Base-by-base conservation (phyloP, 1,284 basidiomycete species). In the Exobasidium rhododendri region DNA sequence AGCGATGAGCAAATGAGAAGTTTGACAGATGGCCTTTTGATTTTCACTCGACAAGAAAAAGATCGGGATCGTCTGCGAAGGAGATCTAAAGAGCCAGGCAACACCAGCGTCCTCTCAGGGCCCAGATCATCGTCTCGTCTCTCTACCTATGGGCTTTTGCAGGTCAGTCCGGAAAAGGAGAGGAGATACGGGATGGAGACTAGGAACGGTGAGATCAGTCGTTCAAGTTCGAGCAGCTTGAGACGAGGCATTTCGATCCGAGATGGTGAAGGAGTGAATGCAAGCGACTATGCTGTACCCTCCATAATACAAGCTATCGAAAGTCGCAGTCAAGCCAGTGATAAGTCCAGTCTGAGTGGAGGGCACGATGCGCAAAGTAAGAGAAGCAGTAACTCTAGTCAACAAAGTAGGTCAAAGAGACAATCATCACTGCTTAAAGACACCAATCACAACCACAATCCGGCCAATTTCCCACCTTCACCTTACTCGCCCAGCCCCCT, bases 1-100 rank as follows among this genome's bases (percentile, higher is more conserved):
- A 75, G 73, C 49, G 73, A 78, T 58, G 76, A 78, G 26, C 73
- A 78, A 32, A 61, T 78, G 2, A 56, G 76, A 10, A 66, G 55
- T 43, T 56, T 78, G 2, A 71, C 68, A 1, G 75, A 78, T 31
- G 67, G 64, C n/a, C 43, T 78, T 4, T 66, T 78, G 20, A 62
- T 63, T 0, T 52, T 78, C 43, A 61, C 67, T 4, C 56, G 66
- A 4, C 46, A 67, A 50, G 70, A 73, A 6, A 56, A 68, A 2
- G 70, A 70, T 50, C 44, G 70, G 11, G 61, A 66, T 14, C 31
- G 47, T 1, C 30, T 31, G 10, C 58, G 66, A 1, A n/a, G 50
- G 35, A 40, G 35, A n/a, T n/a, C 31, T 7, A 55, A 56, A 7
- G 32, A 49, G 22, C 32, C 10, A 26, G 46, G 47, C 26, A 14